Evolutionary conservation across 352 stramenopile genomes (phyloP).

Genomic region (Globisporangium nodosum): DNA sequence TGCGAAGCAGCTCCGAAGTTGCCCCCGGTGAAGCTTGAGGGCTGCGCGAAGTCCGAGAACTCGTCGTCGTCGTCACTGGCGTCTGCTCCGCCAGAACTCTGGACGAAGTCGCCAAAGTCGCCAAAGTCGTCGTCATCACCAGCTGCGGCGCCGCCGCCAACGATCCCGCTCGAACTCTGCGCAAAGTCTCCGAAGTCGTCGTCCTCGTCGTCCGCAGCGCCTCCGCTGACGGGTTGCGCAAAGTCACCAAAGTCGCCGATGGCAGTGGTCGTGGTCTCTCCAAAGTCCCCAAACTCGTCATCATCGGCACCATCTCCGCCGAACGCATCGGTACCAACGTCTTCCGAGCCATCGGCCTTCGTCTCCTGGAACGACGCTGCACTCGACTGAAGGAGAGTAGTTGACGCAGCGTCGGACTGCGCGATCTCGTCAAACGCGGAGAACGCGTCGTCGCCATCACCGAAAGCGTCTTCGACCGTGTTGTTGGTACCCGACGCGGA

Average conservation of each 20-base stretch:
- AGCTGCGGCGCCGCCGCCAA: neutral
- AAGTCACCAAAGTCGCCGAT: slow-evolving; percentile 7
- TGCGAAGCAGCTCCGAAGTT: neutral
- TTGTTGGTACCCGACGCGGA: neutral
- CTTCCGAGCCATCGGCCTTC: neutral
- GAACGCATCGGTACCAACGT: neutral
- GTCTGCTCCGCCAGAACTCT: neutral
- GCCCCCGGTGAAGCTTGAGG: neutral
- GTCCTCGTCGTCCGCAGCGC: neutral
- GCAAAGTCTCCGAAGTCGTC: slow-evolving; percentile 30
- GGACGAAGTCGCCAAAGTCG: slow-evolving; percentile 38
- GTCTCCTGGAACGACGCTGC: neutral
- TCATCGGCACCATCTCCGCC: neutral
- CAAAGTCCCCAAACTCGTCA: neutral
- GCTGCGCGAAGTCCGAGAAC: slow-evolving; percentile 22
- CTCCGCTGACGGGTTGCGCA: neutral
- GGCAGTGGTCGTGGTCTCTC: neutral
- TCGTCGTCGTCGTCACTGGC: slow-evolving; percentile 18
- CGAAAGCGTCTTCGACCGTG: neutral
- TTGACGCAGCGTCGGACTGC: neutral
- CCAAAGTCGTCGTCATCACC: slow-evolving; percentile 14
- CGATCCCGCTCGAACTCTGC: neutral
- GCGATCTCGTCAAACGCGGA: neutral
- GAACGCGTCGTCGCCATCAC: neutral
- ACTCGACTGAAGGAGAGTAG: neutral